Base-by-base conservation (phyloP, 1,284 basidiomycete genomes). In the Nidula niveotomentosa region DNA sequence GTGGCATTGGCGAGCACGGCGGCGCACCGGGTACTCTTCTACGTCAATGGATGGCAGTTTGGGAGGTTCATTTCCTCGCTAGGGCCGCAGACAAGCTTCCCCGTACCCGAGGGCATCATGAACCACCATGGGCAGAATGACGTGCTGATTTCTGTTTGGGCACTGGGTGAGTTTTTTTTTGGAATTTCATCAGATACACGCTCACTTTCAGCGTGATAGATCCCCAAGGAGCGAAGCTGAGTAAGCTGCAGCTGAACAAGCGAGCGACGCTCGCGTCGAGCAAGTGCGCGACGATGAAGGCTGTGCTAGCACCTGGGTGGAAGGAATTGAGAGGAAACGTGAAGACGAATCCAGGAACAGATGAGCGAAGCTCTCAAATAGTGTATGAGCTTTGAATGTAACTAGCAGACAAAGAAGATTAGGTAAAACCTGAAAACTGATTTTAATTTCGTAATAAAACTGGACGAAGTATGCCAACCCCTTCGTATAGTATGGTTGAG, bases 41-140 rank as follows among this genome's bases (percentile, higher is more conserved):
- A 70, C 48, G 69, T 76, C 47, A 77, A 77, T 53, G 75, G 76
- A 2, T 77, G 75, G 75, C 75, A 78, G 54, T 77, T 76, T 52
- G 76, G 76, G 45, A 64, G 72, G 53, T 70, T 69, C 58, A 12
- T 65, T 8, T 67, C 66, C 5, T 62, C 63, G 1, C 60, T 68
- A 15, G 66, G 70, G 0, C 71, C 71, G 0, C 71, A 73, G 58
- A 64, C 65, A 12, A 69, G 69, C 49, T 41, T 13, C 15, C 39
- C 12, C 1, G 15, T 41, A 8, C 39, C 39, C 6, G 39, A 41
- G 6, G 39, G 39, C 12, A 41, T 41, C 15, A 41, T 41, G 15
- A 41, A 41, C 15, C 39, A 41, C 8, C 39, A 41, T 41, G 39
- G 39, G 39, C 12, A 41, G 39, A 41, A 41, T 10, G 39, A 41